Percentiles rank a stretch among this genome's conserved stretches.
Evolutionary conservation across 371 early-diverging fungal species (phyloP).

Genomic region (Parasitella parasitica): DNA sequence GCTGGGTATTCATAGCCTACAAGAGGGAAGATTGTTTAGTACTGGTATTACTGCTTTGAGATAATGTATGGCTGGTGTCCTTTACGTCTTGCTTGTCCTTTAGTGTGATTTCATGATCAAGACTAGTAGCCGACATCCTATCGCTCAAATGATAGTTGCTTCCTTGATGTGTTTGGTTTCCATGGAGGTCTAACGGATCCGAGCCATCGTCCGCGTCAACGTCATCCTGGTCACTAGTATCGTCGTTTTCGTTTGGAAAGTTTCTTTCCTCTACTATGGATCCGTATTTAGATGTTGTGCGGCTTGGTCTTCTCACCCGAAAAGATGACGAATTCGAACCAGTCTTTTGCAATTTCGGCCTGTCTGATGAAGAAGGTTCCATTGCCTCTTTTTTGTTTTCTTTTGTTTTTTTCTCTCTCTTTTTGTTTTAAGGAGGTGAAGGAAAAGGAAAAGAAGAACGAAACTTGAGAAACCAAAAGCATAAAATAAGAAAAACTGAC

Average conservation of each 20-base stretch:
- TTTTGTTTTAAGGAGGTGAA: background rate
- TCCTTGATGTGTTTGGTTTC: background rate
- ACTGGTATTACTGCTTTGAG: too few species aligned
- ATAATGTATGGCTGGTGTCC: too few species aligned
- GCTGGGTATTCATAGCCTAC: constrained; percentile 78
- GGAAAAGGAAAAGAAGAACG: background rate
- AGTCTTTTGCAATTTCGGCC: constrained; percentile 16
- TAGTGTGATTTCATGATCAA: constrained; percentile 57
- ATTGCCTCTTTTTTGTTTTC: background rate
- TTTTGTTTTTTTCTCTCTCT: background rate
- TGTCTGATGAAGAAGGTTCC: background rate
- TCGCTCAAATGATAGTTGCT: constrained; percentile 2
- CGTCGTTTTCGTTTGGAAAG: background rate
- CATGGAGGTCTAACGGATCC: background rate
- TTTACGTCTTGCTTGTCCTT: constrained; percentile 69
- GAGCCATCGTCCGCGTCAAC: background rate
- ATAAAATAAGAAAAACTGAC: background rate
- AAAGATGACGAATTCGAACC: constrained; percentile 12
- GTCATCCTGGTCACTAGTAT: background rate
- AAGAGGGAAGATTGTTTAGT: background rate
- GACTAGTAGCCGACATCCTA: constrained; percentile 14
- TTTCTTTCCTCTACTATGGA: constrained; percentile 17
- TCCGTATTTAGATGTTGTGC: constrained; percentile 23
- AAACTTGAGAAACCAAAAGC: too few species aligned
- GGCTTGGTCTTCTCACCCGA: constrained; percentile 6